Evolutionary conservation across 2,329 filamentous ascomycete species (phyloP), one percentile per base, ranked within the genome.

Genomic region (Fusarium verticillioides): DNA sequence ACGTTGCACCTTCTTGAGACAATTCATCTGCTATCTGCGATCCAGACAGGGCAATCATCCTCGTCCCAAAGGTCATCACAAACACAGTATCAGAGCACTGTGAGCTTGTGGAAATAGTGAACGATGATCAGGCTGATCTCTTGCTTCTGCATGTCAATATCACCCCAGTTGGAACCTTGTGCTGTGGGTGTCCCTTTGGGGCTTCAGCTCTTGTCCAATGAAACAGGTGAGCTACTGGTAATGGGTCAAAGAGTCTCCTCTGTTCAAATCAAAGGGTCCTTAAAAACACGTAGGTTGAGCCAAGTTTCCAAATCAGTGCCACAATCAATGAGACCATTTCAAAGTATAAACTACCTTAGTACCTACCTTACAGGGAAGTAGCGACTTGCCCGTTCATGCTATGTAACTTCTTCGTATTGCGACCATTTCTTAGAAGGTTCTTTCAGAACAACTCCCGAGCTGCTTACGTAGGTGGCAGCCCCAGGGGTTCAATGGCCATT

Each of bases 101-200:
- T 65, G 59, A 65, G n/a, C 28, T 43, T 21, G 46, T 30, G 57
- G 36, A 37, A 43, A 39, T 37, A 40, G 28, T 21, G 21, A 37
- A 39, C 32, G 66, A 70, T 65, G 65, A 70, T 65, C 66, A 47
- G 66, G 46, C 46, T 69, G 59, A 69, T 69, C 66, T 39, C 39
- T 43, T 47, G 23, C 26, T 60, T 18, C 50, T 64, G 59, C 46
- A 69, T 40, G 59, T 43, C 59, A 65, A 43, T 15, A 42, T 65
- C 60, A 69, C 37, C 30, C 39, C 36, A 53, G 40, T 60, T 47
- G 37, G 53, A 65, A 54, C 40, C 50, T 59, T 53, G 30, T 43
- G 54, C 34, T 49, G 34, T 46, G 34, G 44, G 18, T 52, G 34
- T 46, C 26, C 42, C 30, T 28, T 36, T 50, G 42, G 26, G 39